Evolutionary conservation across 768 basidiomycete species (phyloP), one percentile per base, ranked within the genome.

Genomic region (Paxillus rubicundulus): DNA sequence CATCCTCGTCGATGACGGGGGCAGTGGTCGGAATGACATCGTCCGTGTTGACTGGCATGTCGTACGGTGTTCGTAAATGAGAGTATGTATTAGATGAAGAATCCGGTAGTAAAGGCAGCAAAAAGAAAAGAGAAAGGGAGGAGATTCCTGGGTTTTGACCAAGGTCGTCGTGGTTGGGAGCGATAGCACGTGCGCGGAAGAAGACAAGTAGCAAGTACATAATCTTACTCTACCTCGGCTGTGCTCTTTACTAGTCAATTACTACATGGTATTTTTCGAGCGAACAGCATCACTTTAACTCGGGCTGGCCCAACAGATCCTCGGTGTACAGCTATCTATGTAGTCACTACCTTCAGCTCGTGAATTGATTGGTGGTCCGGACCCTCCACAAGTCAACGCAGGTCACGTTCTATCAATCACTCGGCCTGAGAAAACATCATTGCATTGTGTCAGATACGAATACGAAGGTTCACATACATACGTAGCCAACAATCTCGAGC

Each of bases 1-100:
- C 71, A 9, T 84, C 82, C 21, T 83, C 79, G 57, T 84, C 78
- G 33, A 66, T 34, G 47, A 54, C 49, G 9, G 50, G 42, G 0
- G 44, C 27, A 16, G 41, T 16, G 18, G 56, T 55, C 5, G 52
- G 45, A 8, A 52, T 38, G 36, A 54, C 45, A 46, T 58, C 48
- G 30, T 50, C 49, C 47, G 36, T 58, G 52, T 13, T 56, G 49
- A 60, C 54, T 5, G 58, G 55, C 67, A 69, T 68, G 39, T 43
- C 24, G 52, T 40, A 30, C 17, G 12, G 38, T 14, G 21, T 20
- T 21, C 17, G 38, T 21, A 34, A 39, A 42, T 10, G 21, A 44
- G 34, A 24, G 34, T 28, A 43, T 17, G 17, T 16, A 54, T 39
- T 54, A 38, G 42, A 42, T 0, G 16, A 27, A 40, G 28, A 17